These are phyloP conservation scores for Simplicillium aogashimaense DNA, from an alignment of 2,329 filamentous ascomycete genomes.

Conservation along the genomic window DNA sequence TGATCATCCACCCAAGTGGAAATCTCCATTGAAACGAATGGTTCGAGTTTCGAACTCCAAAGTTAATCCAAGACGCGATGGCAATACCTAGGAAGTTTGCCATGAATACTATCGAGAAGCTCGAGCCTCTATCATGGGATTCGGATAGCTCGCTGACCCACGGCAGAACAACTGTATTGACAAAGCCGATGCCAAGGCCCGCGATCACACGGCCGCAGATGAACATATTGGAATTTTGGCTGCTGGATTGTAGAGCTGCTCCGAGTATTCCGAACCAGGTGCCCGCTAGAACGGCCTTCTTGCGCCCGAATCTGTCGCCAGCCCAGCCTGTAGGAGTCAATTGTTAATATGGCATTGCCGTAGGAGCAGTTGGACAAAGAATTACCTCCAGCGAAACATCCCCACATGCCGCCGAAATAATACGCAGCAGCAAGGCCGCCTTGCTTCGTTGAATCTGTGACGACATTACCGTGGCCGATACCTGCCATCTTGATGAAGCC, in stretches of 20 bases:
- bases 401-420: constrained; percentile 39
- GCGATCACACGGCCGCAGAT: constrained; percentile 37
- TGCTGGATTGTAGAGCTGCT: constrained; percentile 34
- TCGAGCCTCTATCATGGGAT: constrained; percentile 33
- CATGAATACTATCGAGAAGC: constrained; percentile 38
- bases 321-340: constrained; percentile 21
- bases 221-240: constrained; percentile 35
- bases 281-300: constrained; percentile 31
- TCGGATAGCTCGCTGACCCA: constrained; percentile 36
- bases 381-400: constrained; percentile 33
- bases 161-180: constrained; percentile 39
- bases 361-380: not conserved
- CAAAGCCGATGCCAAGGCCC: constrained; percentile 39
- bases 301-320: constrained; percentile 43
- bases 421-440: constrained; percentile 43
- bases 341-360: not conserved
- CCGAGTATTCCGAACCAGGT: constrained; percentile 36
- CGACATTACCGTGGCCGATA: constrained; percentile 34
- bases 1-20: constrained; percentile 26
- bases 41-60: constrained; percentile 19
- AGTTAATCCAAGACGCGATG: constrained; percentile 28
- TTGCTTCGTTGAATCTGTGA: constrained; percentile 37
- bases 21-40: constrained; percentile 25
- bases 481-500: constrained; percentile 30
- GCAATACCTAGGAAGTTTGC: constrained; percentile 42